Conservation (phyloP, 2,329 filamentous ascomycete genomes). For the Aspergillus puulaauensis region DNA sequence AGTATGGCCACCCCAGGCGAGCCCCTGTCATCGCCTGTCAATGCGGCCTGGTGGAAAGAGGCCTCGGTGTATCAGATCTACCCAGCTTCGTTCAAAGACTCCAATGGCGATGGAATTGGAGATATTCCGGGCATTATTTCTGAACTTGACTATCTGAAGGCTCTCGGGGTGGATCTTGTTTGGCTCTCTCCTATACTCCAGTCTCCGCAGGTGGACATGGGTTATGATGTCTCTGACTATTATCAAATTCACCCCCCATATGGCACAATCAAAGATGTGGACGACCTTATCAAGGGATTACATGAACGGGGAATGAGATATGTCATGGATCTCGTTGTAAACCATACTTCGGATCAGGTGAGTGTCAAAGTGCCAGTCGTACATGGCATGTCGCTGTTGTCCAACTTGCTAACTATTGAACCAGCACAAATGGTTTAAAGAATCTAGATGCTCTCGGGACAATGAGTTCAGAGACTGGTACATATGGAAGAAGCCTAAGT, state of each 20-base stretch:
- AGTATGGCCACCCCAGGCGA: no score
- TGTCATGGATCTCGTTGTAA: constrained; percentile 74
- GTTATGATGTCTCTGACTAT: constrained; percentile 60
- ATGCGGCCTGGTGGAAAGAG: constrained; percentile 35
- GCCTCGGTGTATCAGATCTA: constrained; percentile 49
- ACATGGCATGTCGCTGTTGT: no score
- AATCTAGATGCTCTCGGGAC: constrained; percentile 57
- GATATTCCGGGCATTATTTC: constrained; percentile 65
- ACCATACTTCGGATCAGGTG: constrained; percentile 65
- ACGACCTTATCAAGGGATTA: constrained; percentile 58
- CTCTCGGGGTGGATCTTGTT: constrained; percentile 60
- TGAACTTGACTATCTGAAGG: constrained; percentile 62
- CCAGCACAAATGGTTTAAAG: constrained; percentile 68
- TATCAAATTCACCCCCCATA: constrained; percentile 62
- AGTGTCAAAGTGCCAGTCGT: no score
- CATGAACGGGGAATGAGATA: constrained; percentile 66
- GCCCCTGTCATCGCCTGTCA: no score
- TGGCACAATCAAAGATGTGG: constrained; percentile 65
- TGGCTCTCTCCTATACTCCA: constrained; percentile 55
- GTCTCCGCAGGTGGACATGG: constrained; percentile 52
- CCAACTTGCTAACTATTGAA: no score
- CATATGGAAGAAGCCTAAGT: constrained; percentile 56
- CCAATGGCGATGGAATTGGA: constrained; percentile 56
- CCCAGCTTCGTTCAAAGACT: constrained; percentile 57
- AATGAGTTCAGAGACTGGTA: constrained; percentile 61